Percentiles rank a stretch among this genome's conserved stretches.
Evolutionary conservation across 768 basidiomycete genomes (phyloP).

Genomic region (Cyclocybe aegerita): DNA sequence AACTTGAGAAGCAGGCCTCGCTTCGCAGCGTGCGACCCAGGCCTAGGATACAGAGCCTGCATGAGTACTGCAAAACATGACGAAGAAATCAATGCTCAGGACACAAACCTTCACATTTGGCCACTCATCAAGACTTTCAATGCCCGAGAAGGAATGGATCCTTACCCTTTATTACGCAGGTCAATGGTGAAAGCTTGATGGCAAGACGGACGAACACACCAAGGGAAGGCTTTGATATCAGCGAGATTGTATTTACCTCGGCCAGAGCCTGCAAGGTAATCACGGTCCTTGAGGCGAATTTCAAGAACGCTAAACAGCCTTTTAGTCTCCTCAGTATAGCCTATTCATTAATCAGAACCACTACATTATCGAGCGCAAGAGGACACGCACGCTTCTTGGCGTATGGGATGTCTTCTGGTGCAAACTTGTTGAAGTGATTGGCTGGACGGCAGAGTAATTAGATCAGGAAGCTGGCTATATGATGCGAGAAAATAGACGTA

Average conservation of each 20-base stretch:
- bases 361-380: conserved; percentile 1
- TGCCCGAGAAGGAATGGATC: conserved; percentile 42
- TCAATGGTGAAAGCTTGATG: not conserved
- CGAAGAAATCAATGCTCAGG: not conserved
- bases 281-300: conserved; percentile 67
- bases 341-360: conserved; percentile 27
- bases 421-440: conserved; percentile 66
- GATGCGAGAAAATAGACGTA: conserved; percentile 5
- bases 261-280: conserved; percentile 79
- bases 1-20: conserved; percentile 10
- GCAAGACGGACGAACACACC: conserved; percentile 34
- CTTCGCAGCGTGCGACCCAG: conserved; percentile 18
- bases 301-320: conserved; percentile 85
- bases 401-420: conserved; percentile 69
- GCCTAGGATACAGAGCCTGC: conserved; percentile 10
- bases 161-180: conserved; percentile 47
- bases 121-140: conserved; percentile 60
- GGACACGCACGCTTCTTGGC: conserved; percentile 56
- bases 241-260: conserved; percentile 69
- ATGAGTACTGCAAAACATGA: not conserved
- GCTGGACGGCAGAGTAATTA: conserved; percentile 32
- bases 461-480: not conserved
- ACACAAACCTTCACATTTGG: conserved; percentile 55
- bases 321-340: conserved; percentile 80
- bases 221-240: conserved; percentile 67